phyloP scores from a whole-genome alignment of 495 filamentous ascomycete genomes.

The Penicillium soppii region DNA sequence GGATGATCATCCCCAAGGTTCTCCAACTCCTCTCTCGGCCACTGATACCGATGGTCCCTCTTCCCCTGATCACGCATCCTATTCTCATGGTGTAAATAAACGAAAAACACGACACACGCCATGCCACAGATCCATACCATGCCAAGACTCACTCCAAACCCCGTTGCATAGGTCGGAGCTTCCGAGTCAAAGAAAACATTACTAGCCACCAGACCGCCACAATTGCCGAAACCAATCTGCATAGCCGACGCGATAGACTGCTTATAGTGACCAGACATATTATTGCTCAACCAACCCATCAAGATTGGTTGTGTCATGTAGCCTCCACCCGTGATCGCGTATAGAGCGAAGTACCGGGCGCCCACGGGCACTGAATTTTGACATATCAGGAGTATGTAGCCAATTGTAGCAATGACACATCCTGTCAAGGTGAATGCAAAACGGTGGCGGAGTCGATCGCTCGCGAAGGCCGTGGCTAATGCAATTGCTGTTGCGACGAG shows the following conservation, averaged over 20 bases:
- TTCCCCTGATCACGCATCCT: constrained; percentile 52
- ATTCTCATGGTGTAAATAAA: constrained; percentile 52
- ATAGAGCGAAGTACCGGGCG: constrained; percentile 51
- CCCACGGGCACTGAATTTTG: constrained; percentile 34
- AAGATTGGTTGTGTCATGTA: constrained; percentile 46
- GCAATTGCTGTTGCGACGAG: constrained; percentile 48
- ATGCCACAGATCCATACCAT: constrained; percentile 51
- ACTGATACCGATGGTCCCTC: constrained; percentile 47
- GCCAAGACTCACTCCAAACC: constrained; percentile 47
- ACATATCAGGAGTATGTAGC: constrained; percentile 51
- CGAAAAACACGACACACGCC: constrained; percentile 39
- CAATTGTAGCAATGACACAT: constrained; percentile 44
- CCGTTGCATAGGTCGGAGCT: constrained; percentile 48
- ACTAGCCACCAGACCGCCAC: constrained; percentile 52
- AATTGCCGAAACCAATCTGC: constrained; percentile 54
- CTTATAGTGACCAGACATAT: constrained; percentile 59
- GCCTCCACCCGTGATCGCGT: constrained; percentile 45
- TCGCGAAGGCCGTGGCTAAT: constrained; percentile 41
- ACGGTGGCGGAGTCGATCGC: constrained; percentile 49
- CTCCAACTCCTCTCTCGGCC: constrained; percentile 43
- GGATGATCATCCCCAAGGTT: constrained; percentile 64
- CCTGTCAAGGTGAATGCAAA: constrained; percentile 52
- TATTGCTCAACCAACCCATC: constrained; percentile 55
- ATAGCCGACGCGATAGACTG: constrained; percentile 51
- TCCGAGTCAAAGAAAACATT: constrained; percentile 52